Evolutionary conservation across 768 basidiomycete genomes (phyloP).

Genomic region (Lactarius hatsudake): DNA sequence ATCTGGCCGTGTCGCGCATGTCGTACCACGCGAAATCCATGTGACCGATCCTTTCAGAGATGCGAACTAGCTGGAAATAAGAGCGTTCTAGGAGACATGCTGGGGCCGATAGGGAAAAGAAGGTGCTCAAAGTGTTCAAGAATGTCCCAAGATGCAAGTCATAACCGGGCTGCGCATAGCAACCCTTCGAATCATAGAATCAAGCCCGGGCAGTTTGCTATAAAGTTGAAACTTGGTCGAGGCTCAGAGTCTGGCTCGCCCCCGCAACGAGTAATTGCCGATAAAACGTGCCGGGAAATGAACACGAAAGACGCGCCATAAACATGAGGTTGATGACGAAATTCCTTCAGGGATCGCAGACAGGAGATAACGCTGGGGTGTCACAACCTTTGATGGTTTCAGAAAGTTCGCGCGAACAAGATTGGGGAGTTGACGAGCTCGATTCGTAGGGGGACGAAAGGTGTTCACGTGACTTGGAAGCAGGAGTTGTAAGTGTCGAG

Average conservation of each 20-base stretch:
- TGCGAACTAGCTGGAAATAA: conserved; percentile 2
- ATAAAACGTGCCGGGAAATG: conserved; percentile 22
- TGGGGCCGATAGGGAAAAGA: conserved; percentile 8
- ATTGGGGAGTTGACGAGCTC: not conserved
- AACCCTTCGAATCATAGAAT: conserved; percentile 9
- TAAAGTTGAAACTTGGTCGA: conserved; percentile 9
- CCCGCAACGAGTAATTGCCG: conserved; percentile 19
- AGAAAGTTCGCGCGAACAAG: not conserved
- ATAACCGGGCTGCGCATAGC: conserved; percentile 19
- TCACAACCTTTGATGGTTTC: not conserved
- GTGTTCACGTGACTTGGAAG: conserved; percentile 8
- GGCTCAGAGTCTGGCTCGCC: conserved; percentile 10
- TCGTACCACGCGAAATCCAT: conserved; percentile 25
- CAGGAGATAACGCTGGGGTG: not conserved
- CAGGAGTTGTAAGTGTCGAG: not conserved
- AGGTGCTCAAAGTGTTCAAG: not conserved
- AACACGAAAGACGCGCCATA: conserved; percentile 12
- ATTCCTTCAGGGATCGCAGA: conserved; percentile 6
- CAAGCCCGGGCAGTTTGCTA: not conserved
- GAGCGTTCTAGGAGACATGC: not conserved
- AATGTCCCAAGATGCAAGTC: not conserved
- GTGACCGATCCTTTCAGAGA: conserved; percentile 13
- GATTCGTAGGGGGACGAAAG: not conserved
- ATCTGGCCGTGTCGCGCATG: conserved; percentile 20
- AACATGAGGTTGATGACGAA: conserved; percentile 26